phyloP scores from a whole-genome alignment of 2,329 filamentous ascomycete genomes.

The Cercospora canescens region DNA sequence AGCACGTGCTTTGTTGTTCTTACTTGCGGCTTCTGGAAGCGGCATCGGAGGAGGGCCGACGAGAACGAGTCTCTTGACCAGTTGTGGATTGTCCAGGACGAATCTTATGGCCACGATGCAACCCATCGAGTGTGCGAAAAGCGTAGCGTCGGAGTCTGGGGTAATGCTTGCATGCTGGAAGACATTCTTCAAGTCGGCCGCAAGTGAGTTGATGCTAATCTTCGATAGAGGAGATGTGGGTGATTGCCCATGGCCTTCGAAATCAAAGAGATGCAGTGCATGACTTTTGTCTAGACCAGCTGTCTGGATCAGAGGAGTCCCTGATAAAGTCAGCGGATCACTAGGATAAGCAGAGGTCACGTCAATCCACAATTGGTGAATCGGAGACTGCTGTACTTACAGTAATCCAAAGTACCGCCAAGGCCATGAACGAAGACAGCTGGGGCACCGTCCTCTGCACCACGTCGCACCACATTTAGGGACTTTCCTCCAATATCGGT shows the following conservation, averaged over 20 bases:
- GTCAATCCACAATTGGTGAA: background rate
- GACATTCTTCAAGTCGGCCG: conserved; percentile 40
- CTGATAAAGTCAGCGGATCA: background rate
- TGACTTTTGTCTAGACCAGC: conserved; percentile 32
- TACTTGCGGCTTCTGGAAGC: conserved; percentile 39
- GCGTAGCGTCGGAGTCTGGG: conserved; percentile 33
- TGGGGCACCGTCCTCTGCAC: background rate
- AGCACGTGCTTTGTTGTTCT: conserved; percentile 40
- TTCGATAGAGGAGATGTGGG: conserved; percentile 50
- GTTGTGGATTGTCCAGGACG: conserved; percentile 40
- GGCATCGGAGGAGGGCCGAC: conserved; percentile 52
- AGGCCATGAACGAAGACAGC: conserved; percentile 58
- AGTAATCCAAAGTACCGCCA: conserved; percentile 49
- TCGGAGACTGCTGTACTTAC: conserved; percentile 10
- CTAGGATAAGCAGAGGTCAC: background rate
- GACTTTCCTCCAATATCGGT: background rate
- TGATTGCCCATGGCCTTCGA: conserved; percentile 59
- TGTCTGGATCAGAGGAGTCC: conserved; percentile 44
- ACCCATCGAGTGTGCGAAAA: conserved; percentile 56
- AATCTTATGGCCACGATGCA: conserved; percentile 51
- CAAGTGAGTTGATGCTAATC: conserved; percentile 47
- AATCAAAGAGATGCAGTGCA: conserved; percentile 45
- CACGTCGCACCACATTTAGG: background rate
- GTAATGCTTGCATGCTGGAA: conserved; percentile 37
- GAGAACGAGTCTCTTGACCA: conserved; percentile 49